Conservation (phyloP, 2,329 filamentous ascomycete species). For the Xylaria sp. region DNA sequence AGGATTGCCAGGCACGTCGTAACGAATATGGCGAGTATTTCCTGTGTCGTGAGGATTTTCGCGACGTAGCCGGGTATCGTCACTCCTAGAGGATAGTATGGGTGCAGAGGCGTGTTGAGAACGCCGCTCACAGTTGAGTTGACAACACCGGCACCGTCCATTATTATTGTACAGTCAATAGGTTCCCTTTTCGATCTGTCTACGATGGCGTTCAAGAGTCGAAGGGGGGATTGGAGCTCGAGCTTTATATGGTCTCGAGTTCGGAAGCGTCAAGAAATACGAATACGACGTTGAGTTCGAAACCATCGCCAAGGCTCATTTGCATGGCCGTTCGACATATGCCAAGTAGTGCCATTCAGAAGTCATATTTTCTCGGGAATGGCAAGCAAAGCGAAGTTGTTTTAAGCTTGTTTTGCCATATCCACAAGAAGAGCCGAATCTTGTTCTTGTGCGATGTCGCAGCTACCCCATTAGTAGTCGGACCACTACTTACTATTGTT, state of each 20-base stretch:
- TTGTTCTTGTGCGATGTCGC: too few species aligned
- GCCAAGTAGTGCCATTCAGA: not conserved
- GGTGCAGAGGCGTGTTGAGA: constrained; percentile 45
- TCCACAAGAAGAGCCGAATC: not conserved
- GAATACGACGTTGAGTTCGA: constrained; percentile 11
- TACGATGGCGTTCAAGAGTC: not conserved
- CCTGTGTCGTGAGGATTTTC: constrained; percentile 69
- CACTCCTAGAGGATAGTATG: constrained; percentile 76
- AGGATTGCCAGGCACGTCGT: constrained; percentile 67
- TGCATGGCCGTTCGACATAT: not conserved
- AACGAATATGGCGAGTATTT: constrained; percentile 69
- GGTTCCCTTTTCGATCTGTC: not conserved
- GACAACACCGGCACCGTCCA: not conserved
- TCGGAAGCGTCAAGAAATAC: constrained; percentile 14
- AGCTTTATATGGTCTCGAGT: constrained; percentile 1
- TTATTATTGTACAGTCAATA: not conserved
- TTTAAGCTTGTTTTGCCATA: not conserved
- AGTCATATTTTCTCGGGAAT: not conserved
- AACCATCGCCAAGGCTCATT: not conserved
- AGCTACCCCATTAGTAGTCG: not conserved
- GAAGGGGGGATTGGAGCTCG: not conserved
- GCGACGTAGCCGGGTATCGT: constrained; percentile 71
- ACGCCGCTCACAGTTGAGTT: constrained; percentile 3
- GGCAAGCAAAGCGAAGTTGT: not conserved
- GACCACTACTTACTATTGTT: not conserved